Conservation (phyloP, 2,329 filamentous ascomycete genomes). For the Clonostachys rosea region DNA sequence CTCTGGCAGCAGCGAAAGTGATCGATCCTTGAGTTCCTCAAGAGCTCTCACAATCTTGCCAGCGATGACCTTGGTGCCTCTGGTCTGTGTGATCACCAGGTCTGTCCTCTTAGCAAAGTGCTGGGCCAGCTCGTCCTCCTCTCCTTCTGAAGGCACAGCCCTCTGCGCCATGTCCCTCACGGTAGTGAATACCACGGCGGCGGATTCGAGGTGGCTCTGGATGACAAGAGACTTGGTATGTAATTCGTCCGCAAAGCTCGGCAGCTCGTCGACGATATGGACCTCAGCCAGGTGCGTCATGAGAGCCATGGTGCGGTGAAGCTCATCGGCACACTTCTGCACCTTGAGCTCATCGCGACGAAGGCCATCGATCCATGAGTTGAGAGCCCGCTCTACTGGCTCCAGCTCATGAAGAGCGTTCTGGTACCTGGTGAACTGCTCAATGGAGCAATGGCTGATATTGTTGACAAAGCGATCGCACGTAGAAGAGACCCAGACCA, state of each 20-base stretch:
- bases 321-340: slow-evolving; percentile 73
- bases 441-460: slow-evolving; percentile 72
- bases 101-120: slow-evolving; percentile 70
- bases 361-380: slow-evolving; percentile 81
- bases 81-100: slow-evolving; percentile 65
- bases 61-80: slow-evolving; percentile 79
- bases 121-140: slow-evolving; percentile 60
- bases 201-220: slow-evolving; percentile 78
- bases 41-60: slow-evolving; percentile 74
- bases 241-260: slow-evolving; percentile 72
- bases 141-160: slow-evolving; percentile 42
- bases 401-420: slow-evolving; percentile 83
- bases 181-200: slow-evolving; percentile 62
- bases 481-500: slow-evolving; percentile 78
- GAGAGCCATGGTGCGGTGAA: slow-evolving; percentile 79
- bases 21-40: slow-evolving; percentile 72
- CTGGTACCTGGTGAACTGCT: slow-evolving; percentile 75
- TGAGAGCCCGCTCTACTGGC: slow-evolving; percentile 84
- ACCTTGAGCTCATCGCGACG: slow-evolving; percentile 83
- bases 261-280: slow-evolving; percentile 65
- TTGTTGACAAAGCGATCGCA: slow-evolving; percentile 80
- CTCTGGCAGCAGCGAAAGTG: slow-evolving; percentile 66
- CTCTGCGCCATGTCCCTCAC: slow-evolving; percentile 63
- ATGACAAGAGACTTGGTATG: slow-evolving; percentile 73
- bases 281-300: slow-evolving; percentile 83